These are phyloP conservation scores for Yarrowia osloensis DNA, from an alignment of 805 yeast species.

Conservation along the genomic window DNA sequence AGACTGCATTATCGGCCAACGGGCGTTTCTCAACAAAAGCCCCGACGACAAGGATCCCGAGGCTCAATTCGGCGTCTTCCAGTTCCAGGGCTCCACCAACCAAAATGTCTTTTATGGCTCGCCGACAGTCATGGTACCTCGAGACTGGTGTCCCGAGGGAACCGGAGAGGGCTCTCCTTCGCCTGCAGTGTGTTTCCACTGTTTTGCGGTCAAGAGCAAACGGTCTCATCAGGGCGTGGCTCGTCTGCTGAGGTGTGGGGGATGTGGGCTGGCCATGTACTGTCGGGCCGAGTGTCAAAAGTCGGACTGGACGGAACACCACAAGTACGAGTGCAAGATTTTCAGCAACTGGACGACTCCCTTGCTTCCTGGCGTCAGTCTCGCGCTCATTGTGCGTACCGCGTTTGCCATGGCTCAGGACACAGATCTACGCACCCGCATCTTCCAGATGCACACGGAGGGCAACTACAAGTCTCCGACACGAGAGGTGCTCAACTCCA, in stretches of 20 bases:
- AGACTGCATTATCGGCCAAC: constrained; percentile 20
- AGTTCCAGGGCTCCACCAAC: not conserved
- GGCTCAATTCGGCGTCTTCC: constrained; percentile 17
- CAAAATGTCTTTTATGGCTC: constrained; percentile 12
- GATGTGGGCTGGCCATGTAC: constrained; percentile 30
- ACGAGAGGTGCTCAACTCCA: not conserved
- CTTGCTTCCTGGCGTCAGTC: constrained; percentile 8
- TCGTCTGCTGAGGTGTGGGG: constrained; percentile 22
- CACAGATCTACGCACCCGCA: not conserved
- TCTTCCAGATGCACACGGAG: constrained; percentile 22
- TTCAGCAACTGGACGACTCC: constrained; percentile 10
- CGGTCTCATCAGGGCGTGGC: constrained; percentile 22
- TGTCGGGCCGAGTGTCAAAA: constrained; percentile 25
- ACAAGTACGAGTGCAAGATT: constrained; percentile 23
- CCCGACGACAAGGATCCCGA: constrained; percentile 9
- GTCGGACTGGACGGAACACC: constrained; percentile 21
- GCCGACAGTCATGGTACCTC: constrained; percentile 19
- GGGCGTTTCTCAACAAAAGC: constrained; percentile 12
- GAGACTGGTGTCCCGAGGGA: constrained; percentile 25
- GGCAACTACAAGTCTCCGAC: constrained; percentile 26
- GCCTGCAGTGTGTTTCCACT: constrained; percentile 19
- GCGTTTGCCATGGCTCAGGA: constrained; percentile 21
- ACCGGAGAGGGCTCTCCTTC: constrained; percentile 19
- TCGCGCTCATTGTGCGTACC: constrained; percentile 17
- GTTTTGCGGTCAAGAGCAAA: constrained; percentile 29